Conservation (phyloP, 106 monocot species). For the Apostasia shenzhenica region DNA sequence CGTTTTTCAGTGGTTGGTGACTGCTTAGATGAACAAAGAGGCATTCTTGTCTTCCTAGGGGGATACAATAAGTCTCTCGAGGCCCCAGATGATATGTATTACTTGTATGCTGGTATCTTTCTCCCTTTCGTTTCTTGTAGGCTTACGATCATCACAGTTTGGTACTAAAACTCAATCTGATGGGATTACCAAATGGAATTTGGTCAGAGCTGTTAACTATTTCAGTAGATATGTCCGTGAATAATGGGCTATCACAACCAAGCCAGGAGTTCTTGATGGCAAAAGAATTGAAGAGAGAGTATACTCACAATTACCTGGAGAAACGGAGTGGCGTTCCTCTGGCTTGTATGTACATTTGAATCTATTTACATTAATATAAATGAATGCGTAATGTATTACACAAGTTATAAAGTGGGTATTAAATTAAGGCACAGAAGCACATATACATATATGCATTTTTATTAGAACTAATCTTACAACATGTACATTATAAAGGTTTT, state of each 20-base stretch:
- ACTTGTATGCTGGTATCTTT: constrained; percentile 52
- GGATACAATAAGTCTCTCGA: constrained; percentile 68
- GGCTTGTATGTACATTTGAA: background rate
- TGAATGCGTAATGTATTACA: too few species aligned
- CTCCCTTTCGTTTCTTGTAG: background rate
- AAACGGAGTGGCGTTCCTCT: background rate
- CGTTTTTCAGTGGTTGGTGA: constrained; percentile 80
- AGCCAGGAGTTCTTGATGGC: constrained; percentile 21
- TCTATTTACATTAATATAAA: too few species aligned
- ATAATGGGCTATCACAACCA: constrained; percentile 15
- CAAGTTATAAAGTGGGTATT: too few species aligned
- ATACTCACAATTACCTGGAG: constrained; percentile 17
- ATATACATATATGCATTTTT: too few species aligned
- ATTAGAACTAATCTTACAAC: too few species aligned
- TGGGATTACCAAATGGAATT: background rate
- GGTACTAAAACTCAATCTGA: background rate
- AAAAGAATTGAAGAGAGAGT: constrained; percentile 36
- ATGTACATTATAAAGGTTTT: too few species aligned
- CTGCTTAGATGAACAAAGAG: constrained; percentile 51
- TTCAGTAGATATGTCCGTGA: constrained; percentile 17
- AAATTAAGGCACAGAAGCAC: too few species aligned
- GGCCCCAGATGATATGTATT: constrained; percentile 79
- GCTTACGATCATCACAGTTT: background rate
- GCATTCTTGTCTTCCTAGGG: constrained; percentile 66
- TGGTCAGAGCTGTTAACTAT: background rate